phyloP scores from a whole-genome alignment of 2,329 filamentous ascomycete species.

The Neocucurbitaria cava region DNA sequence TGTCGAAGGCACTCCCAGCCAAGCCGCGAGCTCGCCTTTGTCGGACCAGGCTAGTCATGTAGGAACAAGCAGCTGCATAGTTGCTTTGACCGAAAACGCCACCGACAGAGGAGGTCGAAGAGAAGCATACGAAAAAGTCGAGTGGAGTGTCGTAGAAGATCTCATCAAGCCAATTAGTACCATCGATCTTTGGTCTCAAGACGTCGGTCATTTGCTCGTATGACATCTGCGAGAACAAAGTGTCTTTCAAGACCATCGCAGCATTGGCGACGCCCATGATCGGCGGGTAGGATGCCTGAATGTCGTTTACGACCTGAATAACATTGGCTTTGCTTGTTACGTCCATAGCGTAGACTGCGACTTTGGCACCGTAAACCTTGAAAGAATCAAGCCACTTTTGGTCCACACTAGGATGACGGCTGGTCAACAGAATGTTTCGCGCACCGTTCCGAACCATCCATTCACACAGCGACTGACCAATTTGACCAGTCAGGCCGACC shows the following conservation, averaged over 20 bases:
- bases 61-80: not conserved
- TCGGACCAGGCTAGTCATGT: not conserved
- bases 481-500: constrained; percentile 28
- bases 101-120: not conserved
- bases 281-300: too few species aligned
- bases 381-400: too few species aligned
- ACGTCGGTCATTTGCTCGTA: not conserved
- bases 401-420: too few species aligned
- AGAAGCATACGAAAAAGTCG: not conserved
- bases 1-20: not conserved
- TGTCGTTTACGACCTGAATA: too few species aligned
- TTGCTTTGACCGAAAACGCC: not conserved
- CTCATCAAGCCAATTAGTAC: not conserved
- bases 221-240: not conserved
- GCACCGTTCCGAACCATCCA: constrained; percentile 21
- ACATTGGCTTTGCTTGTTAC: too few species aligned
- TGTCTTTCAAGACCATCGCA: not conserved
- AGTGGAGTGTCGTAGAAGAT: not conserved
- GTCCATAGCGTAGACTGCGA: too few species aligned
- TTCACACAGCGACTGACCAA: constrained; percentile 18
- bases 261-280: not conserved
- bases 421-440: too few species aligned
- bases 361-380: too few species aligned
- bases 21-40: not conserved
- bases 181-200: not conserved